Evolutionary conservation across 2,329 filamentous ascomycete species (phyloP).

Genomic region (Tolypocladium tropicale): DNA sequence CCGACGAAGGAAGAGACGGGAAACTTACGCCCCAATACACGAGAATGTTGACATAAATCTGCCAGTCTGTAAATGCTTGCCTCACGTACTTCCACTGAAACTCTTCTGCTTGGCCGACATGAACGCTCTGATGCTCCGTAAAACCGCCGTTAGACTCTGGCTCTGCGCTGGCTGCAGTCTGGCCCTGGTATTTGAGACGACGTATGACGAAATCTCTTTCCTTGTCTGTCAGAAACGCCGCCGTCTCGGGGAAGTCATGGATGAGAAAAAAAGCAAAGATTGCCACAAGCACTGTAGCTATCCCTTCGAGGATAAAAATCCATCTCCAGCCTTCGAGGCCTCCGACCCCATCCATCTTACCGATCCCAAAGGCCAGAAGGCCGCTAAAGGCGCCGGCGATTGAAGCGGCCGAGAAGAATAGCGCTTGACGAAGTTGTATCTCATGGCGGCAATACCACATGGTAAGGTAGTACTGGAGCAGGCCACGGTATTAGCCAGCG

Average conservation of each 20-base stretch:
- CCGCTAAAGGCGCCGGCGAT: slow-evolving; percentile 71
- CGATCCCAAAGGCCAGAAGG: slow-evolving; percentile 59
- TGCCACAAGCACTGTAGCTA: slow-evolving; percentile 59
- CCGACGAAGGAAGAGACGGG: no score
- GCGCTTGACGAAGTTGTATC: slow-evolving; percentile 46
- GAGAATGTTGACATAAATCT: slow-evolving; percentile 54
- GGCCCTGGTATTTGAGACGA: slow-evolving; percentile 56
- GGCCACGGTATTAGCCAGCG: neutral
- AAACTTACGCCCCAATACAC: slow-evolving; percentile 53
- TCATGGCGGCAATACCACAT: slow-evolving; percentile 51
- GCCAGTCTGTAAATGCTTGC: slow-evolving; percentile 68
- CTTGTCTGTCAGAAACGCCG: slow-evolving; percentile 59
- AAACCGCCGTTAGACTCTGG: neutral
- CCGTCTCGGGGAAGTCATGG: slow-evolving; percentile 73
- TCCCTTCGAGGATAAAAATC: slow-evolving; percentile 62
- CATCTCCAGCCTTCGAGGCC: slow-evolving; percentile 50
- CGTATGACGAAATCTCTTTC: slow-evolving; percentile 63
- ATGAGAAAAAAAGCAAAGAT: slow-evolving; percentile 59
- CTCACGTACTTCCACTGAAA: slow-evolving; percentile 69
- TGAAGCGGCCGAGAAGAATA: slow-evolving; percentile 77
- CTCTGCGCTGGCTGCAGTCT: slow-evolving; percentile 9
- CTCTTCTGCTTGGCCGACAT: slow-evolving; percentile 56
- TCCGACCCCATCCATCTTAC: slow-evolving; percentile 57
- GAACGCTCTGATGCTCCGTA: slow-evolving; percentile 9
- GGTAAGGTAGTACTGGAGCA: slow-evolving; percentile 38